Percentiles rank a stretch among this genome's conserved stretches.
phyloP scores from a whole-genome alignment of 2,329 filamentous ascomycete species.

The Bipolaris sorokiniana region DNA sequence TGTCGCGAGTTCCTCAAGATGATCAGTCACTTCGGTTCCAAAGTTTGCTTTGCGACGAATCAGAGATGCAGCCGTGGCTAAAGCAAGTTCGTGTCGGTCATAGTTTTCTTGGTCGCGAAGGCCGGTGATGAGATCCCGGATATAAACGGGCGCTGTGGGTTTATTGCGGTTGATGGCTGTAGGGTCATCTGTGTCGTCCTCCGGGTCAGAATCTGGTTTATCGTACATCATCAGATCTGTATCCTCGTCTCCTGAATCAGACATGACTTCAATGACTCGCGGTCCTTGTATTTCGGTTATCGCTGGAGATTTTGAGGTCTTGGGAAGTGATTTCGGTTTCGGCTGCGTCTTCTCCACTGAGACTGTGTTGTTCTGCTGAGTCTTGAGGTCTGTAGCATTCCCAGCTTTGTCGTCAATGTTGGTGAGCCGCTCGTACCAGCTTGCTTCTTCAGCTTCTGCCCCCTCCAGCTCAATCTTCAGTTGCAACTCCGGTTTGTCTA shows the following conservation, averaged over 20 bases:
- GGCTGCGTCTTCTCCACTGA: neutral
- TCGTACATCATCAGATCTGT: constrained; percentile 77
- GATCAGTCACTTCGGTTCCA: constrained; percentile 84
- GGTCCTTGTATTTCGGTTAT: constrained; percentile 42
- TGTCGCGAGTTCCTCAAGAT: constrained; percentile 79
- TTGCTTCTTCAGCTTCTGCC: constrained; percentile 72
- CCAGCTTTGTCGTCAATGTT: constrained; percentile 69
- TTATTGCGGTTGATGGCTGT: constrained; percentile 85
- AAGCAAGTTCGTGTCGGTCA: constrained; percentile 80
- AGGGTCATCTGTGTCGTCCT: constrained; percentile 93
- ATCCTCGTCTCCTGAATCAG: constrained; percentile 56
- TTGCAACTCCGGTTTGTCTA: constrained; percentile 69
- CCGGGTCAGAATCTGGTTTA: constrained; percentile 85
- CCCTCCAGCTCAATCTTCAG: constrained; percentile 88
- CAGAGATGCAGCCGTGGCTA: constrained; percentile 76
- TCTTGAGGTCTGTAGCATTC: constrained; percentile 25
- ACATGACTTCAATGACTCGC: constrained; percentile 61
- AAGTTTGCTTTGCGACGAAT: constrained; percentile 89
- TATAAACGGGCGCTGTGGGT: constrained; percentile 83
- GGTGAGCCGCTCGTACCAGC: constrained; percentile 74
- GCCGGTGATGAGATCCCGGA: constrained; percentile 80
- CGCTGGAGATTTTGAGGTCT: constrained; percentile 14
- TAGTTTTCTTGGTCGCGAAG: constrained; percentile 82
- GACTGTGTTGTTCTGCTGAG: neutral
- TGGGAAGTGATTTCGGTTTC: constrained; percentile 18